Base-by-base conservation (phyloP, 177 flowering plant species). In the Telopea speciosissima region DNA sequence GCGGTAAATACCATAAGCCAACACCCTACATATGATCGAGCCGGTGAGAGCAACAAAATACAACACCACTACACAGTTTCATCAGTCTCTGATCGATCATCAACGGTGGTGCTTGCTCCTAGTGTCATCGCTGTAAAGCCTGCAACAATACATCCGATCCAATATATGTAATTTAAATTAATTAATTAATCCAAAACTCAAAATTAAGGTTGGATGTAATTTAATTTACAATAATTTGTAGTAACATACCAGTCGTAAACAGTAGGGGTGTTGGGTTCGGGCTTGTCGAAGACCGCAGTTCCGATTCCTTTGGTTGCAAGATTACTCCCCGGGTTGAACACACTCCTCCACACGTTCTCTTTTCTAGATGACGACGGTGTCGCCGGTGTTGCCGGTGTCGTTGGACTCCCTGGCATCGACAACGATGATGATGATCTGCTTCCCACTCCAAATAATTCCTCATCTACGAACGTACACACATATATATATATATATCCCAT, bases 341-440 rank as follows among this genome's bases (percentile, higher is more conserved):
- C 97, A 74, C 97, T 95, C 85, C 97, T 82, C 99, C 99, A 91
- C 17, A 93, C 97, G 84, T 92, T 92, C 8, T 88, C 96, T 79
- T 79, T 87, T 33, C 72, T 79, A 9, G 85, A 80, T 11, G 79
- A 2, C 26, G 74, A n/a, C 24, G 90, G 81, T 3, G 93, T 82
- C 0, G 70, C 52, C 3, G 97, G 92, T 8, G 97, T 88, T 22
- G 16, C 63, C 1, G 99, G 97, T 0, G 97, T 88, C 6, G 67
- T 16, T 10, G 96, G 94, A 4, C 31, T 28, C 31, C 4, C 71
- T 62, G 97, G 88, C 86, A 85, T 84, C 49, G 96, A 86, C 75
- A 83, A 3, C 21, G 90, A 86, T n/a, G n/a, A n/a, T n/a, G n/a
- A n/a, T n/a, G n/a, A n/a, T 74, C 87, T 86, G 76, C 77, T 80